Conservation (phyloP, 345 rosid species). For the Moricandia arvensis region DNA sequence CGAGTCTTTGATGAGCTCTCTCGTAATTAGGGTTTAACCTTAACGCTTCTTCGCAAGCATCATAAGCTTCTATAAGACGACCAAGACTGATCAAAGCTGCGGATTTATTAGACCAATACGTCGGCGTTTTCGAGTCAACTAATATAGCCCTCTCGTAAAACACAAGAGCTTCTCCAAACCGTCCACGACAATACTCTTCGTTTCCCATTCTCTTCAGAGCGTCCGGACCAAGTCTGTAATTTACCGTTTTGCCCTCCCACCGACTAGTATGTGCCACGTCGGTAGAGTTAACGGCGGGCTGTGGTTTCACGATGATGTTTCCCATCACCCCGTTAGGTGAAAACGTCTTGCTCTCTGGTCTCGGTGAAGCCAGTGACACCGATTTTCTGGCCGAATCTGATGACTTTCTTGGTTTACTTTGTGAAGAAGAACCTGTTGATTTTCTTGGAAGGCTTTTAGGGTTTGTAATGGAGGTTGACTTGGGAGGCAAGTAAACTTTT, state of each 20-base stretch:
- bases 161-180: constrained; percentile 68
- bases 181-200: constrained; percentile 69
- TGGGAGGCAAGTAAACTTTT: constrained; percentile 35
- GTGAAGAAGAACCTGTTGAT: constrained; percentile 27
- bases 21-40: constrained; percentile 60
- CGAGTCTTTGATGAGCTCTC: constrained; percentile 74
- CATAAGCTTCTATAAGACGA: constrained; percentile 66
- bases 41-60: constrained; percentile 72
- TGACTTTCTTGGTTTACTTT: constrained; percentile 34
- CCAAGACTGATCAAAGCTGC: constrained; percentile 89
- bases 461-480: constrained; percentile 31
- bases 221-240: constrained; percentile 55
- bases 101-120: constrained; percentile 70
- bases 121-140: constrained; percentile 62
- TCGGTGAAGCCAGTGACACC: constrained; percentile 41
- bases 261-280: constrained; percentile 32
- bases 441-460: constrained; percentile 27
- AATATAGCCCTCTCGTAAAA: constrained; percentile 73
- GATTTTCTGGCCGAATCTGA: constrained; percentile 46
- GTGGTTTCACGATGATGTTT: constrained; percentile 62
- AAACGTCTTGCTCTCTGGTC: constrained; percentile 31
- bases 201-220: constrained; percentile 68
- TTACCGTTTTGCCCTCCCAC: constrained; percentile 26
- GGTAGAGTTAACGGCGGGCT: constrained; percentile 21
- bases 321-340: constrained; percentile 56